Conservation (phyloP, 2,329 filamentous ascomycete species). For the Colletotrichum brevisporum region DNA sequence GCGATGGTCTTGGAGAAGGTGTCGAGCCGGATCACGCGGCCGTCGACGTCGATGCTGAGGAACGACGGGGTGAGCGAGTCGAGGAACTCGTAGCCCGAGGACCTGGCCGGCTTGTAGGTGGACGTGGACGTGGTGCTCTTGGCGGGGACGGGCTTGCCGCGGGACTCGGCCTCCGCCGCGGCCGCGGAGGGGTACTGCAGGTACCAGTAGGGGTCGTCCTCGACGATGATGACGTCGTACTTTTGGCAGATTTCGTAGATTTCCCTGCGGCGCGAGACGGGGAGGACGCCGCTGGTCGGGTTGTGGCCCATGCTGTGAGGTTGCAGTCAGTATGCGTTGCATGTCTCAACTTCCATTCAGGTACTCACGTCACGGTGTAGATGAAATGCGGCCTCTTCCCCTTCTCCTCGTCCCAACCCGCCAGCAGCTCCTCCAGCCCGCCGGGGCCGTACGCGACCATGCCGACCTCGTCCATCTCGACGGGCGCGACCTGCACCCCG, state of each 20-base stretch:
- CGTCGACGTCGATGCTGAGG: slow-evolving; percentile 84
- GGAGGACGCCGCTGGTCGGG: slow-evolving; percentile 83
- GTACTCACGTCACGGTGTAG: slow-evolving; percentile 91
- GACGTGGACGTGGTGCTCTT: slow-evolving; percentile 43
- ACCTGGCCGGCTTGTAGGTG: slow-evolving; percentile 50
- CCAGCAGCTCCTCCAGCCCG: slow-evolving; percentile 82
- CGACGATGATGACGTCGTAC: slow-evolving; percentile 91
- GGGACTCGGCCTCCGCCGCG: slow-evolving; percentile 63
- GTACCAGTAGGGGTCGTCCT: slow-evolving; percentile 98
- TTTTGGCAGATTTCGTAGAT: slow-evolving; percentile 85
- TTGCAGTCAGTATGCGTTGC: slow-evolving; percentile 41
- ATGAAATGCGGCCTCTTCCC: slow-evolving; percentile 86
- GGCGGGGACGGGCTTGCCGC: slow-evolving; percentile 51
- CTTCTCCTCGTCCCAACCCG: slow-evolving; percentile 82
- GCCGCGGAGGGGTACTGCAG: slow-evolving; percentile 86
- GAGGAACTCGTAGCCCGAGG: slow-evolving; percentile 81
- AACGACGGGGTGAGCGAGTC: slow-evolving; percentile 89
- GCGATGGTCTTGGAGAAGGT: slow-evolving; percentile 96
- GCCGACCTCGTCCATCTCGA: slow-evolving; percentile 83
- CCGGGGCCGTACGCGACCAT: slow-evolving; percentile 83
- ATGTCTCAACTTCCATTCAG: no score
- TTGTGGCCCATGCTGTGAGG: slow-evolving; percentile 76
- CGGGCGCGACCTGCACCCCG: slow-evolving; percentile 80
- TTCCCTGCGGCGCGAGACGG: slow-evolving; percentile 79
- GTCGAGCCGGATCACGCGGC: slow-evolving; percentile 89